Percentiles rank a stretch among this genome's conserved stretches.
phyloP scores from a whole-genome alignment of 2,329 filamentous ascomycete species.

The Raffaelea ambrosiae region DNA sequence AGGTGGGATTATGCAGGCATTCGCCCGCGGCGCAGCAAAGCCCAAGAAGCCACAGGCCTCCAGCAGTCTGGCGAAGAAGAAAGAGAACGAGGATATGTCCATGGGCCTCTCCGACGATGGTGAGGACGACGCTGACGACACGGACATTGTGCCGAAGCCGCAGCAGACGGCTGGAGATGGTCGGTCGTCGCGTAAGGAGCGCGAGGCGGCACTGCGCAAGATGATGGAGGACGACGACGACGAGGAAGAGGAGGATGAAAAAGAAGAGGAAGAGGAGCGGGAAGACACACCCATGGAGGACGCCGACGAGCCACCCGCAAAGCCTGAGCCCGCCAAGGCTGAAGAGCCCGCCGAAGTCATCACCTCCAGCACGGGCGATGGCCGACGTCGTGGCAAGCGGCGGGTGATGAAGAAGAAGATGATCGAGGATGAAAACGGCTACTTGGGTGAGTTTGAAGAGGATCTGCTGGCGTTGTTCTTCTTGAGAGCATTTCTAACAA shows the following conservation, averaged over 20 bases:
- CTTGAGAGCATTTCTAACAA: no score
- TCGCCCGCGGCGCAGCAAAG: constrained; percentile 54
- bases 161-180: constrained; percentile 21
- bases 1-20: constrained; percentile 61
- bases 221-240: constrained; percentile 72
- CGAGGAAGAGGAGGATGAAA: constrained; percentile 40
- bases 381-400: constrained; percentile 66
- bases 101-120: constrained; percentile 43
- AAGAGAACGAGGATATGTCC: constrained; percentile 35
- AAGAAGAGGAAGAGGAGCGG: constrained; percentile 26
- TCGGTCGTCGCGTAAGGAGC: constrained; percentile 46
- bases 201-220: constrained; percentile 55
- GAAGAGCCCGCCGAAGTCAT: constrained; percentile 38
- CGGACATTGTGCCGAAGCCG: constrained; percentile 38
- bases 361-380: constrained; percentile 38
- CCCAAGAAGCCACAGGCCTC: constrained; percentile 40
- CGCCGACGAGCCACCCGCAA: constrained; percentile 16
- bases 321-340: constrained; percentile 28
- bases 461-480: not conserved
- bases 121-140: constrained; percentile 29
- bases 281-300: constrained; percentile 27
- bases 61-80: no score
- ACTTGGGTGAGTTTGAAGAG: constrained; percentile 56
- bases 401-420: constrained; percentile 83
- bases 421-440: constrained; percentile 80